Conservation (phyloP, 768 basidiomycete species). For the Gyrodon lividus region DNA sequence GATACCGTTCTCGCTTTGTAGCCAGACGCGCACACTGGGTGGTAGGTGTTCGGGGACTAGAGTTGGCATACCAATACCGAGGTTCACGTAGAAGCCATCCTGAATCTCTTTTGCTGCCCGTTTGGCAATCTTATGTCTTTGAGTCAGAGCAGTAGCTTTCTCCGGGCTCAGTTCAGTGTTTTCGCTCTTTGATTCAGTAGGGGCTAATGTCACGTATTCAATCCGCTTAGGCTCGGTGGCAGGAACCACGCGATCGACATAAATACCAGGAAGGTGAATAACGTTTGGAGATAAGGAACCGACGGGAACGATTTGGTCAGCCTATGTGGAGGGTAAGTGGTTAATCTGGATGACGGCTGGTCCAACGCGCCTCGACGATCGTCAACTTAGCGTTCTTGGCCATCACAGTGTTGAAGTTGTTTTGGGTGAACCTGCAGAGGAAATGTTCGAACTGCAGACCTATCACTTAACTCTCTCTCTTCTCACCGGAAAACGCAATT, state of each 20-base stretch:
- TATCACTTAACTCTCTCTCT: conserved; percentile 1
- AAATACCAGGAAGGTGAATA: conserved; percentile 82
- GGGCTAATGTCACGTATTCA: conserved; percentile 70
- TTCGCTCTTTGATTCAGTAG: conserved; percentile 34
- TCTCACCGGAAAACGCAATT: conserved; percentile 86
- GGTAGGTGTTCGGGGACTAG: conserved; percentile 79
- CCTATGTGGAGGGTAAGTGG: conserved; percentile 41
- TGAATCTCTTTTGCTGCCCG: conserved; percentile 88
- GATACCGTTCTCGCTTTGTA: conserved; percentile 91
- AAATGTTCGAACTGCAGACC: neutral
- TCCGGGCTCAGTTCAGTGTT: conserved; percentile 40
- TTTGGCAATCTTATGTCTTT: conserved; percentile 74
- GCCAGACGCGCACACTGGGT: conserved; percentile 76
- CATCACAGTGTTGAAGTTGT: conserved; percentile 88
- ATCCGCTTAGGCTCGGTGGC: conserved; percentile 76
- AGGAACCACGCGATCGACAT: conserved; percentile 84
- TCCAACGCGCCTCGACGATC: conserved; percentile 72
- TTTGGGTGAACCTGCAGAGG: conserved; percentile 66
- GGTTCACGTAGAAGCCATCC: conserved; percentile 84
- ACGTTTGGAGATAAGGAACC: conserved; percentile 79
- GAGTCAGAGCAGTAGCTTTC: conserved; percentile 50
- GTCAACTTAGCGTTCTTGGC: conserved; percentile 87
- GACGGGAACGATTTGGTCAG: conserved; percentile 84
- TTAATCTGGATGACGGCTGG: conserved; percentile 4
- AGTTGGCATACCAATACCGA: conserved; percentile 91